Conservation (phyloP, 139 green algal genomes). For the Ettlia oleoabundans region DNA sequence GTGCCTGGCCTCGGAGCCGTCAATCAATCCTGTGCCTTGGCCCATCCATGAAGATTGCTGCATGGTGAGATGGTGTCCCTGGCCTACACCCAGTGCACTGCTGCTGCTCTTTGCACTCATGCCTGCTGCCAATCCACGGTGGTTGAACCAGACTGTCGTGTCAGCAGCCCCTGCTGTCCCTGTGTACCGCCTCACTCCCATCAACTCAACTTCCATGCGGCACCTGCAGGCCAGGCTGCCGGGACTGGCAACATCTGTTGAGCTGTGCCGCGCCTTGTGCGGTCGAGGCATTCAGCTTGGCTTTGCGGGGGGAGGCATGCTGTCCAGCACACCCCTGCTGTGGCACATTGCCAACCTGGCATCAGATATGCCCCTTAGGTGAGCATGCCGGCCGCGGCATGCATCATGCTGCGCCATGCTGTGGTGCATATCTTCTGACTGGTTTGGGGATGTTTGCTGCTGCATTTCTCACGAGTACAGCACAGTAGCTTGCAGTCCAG, state of each 20-base stretch:
- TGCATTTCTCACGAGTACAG: too few relatives aligned
- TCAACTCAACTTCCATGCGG: too few relatives aligned
- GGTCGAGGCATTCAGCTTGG: conserved; percentile 11
- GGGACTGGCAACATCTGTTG: neutral
- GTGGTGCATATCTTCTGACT: too few relatives aligned
- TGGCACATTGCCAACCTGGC: conserved; percentile 11
- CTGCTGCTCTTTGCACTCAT: neutral
- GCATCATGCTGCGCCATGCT: neutral
- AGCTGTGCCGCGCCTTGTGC: neutral
- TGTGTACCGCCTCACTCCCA: too few relatives aligned
- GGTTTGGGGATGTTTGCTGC: too few relatives aligned
- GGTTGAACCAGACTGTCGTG: too few relatives aligned
- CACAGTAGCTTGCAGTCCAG: too few relatives aligned
- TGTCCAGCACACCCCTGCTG: neutral
- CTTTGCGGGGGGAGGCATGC: neutral
- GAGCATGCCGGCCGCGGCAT: neutral
- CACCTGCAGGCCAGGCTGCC: conserved; percentile 8
- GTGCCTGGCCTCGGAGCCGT: conserved; percentile 2
- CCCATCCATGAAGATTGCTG: conserved; percentile 5
- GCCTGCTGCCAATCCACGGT: too few relatives aligned
- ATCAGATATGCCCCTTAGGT: neutral
- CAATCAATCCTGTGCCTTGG: conserved; percentile 2
- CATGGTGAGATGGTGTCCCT: neutral
- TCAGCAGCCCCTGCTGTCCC: too few relatives aligned
- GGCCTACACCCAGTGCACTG: neutral